Percentiles rank a stretch among this genome's conserved stretches.
phyloP scores from a whole-genome alignment of 768 basidiomycete genomes.

The Vararia minispora region DNA sequence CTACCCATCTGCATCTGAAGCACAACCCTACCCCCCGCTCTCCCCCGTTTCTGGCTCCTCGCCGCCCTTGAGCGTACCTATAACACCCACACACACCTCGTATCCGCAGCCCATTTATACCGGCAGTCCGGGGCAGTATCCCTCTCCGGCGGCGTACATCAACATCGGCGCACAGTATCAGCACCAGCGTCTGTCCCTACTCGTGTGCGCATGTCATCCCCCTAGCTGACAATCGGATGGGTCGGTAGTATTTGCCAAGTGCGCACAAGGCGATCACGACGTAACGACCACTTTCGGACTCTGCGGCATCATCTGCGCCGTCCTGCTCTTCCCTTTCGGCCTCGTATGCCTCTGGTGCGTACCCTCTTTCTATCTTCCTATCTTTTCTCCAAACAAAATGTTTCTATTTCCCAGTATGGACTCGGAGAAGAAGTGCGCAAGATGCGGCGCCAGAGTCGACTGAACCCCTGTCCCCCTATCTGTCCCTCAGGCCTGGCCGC shows the following conservation, averaged over 20 bases:
- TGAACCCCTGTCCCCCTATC: no score
- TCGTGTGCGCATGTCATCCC: neutral
- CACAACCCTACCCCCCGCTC: neutral
- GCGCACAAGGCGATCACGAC: slow-evolving; percentile 22
- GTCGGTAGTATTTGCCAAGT: slow-evolving; percentile 15
- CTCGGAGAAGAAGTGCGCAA: slow-evolving; percentile 17
- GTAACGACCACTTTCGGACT: slow-evolving; percentile 17
- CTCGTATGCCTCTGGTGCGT: slow-evolving; percentile 19
- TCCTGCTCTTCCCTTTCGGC: slow-evolving; percentile 20
- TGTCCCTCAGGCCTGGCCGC: no score
- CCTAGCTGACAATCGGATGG: neutral
- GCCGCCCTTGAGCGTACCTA: no score
- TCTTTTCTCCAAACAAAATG: neutral
- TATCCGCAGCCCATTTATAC: no score
- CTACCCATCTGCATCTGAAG: slow-evolving; percentile 2
- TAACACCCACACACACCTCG: no score
- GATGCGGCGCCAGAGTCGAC: slow-evolving; percentile 16
- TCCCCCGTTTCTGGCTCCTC: no score
- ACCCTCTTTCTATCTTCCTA: neutral
- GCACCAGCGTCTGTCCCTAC: slow-evolving; percentile 8
- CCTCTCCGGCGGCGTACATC: slow-evolving; percentile 1
- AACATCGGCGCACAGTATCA: slow-evolving; percentile 11
- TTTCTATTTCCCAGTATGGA: slow-evolving; percentile 11
- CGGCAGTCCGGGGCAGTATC: slow-evolving; percentile 4
- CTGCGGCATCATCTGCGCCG: slow-evolving; percentile 20